These are phyloP conservation scores for Sporothrix schenckii DNA, from an alignment of 2,329 filamentous ascomycete species.

Conservation along the genomic window DNA sequence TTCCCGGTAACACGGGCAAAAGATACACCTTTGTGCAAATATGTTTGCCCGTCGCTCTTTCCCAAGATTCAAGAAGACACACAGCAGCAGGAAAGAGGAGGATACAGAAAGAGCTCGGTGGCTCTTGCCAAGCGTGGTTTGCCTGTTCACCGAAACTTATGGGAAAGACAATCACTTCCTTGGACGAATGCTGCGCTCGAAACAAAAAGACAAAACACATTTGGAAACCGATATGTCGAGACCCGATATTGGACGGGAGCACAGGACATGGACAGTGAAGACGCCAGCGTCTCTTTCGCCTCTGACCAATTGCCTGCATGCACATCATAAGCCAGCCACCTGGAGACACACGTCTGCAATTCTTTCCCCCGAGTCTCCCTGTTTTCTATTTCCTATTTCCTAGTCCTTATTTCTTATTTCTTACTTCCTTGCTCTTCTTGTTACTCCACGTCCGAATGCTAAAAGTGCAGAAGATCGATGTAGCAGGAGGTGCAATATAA, in stretches of 20 bases:
- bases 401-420: neutral
- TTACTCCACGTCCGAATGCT: neutral
- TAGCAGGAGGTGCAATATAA: neutral
- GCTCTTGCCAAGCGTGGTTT: neutral
- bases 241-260: slow-evolving; percentile 1
- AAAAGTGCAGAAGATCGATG: neutral
- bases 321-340: too few relatives aligned
- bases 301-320: neutral
- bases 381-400: neutral
- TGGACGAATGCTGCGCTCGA: neutral
- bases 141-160: neutral
- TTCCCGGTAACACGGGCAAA: slow-evolving; percentile 13
- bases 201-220: neutral
- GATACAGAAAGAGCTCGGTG: neutral
- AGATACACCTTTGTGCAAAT: neutral
- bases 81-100: neutral
- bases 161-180: neutral
- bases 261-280: neutral
- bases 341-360: slow-evolving; percentile 1
- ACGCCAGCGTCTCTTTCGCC: neutral
- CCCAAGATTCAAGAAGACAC: neutral
- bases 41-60: slow-evolving; percentile 6
- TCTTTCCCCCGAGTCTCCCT: neutral
- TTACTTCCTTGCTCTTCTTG: too few relatives aligned
- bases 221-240: neutral